Conservation (phyloP, 2,329 filamentous ascomycete genomes). For the Microdochium trichocladiopsis region DNA sequence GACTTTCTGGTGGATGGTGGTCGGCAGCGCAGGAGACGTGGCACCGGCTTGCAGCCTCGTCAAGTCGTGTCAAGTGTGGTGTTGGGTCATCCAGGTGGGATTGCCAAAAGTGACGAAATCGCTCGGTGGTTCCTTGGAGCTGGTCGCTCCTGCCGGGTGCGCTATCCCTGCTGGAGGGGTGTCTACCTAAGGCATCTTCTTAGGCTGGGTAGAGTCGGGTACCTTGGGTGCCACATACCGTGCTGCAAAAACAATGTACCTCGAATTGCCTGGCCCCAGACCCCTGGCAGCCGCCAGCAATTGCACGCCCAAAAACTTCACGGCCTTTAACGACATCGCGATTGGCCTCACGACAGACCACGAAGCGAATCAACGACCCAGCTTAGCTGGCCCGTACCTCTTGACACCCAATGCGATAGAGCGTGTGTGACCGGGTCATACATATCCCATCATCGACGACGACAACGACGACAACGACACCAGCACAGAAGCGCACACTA, state of each 20-base stretch:
- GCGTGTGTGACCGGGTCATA: too few species aligned
- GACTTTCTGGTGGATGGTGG: background rate
- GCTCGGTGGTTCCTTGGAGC: background rate
- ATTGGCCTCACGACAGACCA: background rate
- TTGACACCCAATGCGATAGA: too few species aligned
- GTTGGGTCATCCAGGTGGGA: background rate
- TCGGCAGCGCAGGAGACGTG: too few species aligned
- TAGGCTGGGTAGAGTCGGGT: too few species aligned
- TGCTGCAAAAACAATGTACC: background rate
- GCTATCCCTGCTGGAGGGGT: background rate
- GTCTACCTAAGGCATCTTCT: too few species aligned
- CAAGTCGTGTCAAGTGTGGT: background rate
- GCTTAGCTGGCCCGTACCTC: background rate
- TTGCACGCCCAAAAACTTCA: background rate
- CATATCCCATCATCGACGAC: too few species aligned
- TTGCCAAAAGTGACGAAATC: background rate
- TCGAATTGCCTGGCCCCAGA: background rate
- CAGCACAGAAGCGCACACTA: slow-evolving; percentile 8
- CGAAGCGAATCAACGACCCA: background rate
- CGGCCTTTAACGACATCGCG: background rate
- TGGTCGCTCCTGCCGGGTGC: background rate
- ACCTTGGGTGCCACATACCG: background rate
- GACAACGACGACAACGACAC: too few species aligned
- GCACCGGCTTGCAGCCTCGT: too few species aligned
- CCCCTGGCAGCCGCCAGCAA: slow-evolving; percentile 1